Evolutionary conservation across 768 basidiomycete genomes (phyloP), one percentile per base, ranked within the genome.

Genomic region (Boletus rubropictus): DNA sequence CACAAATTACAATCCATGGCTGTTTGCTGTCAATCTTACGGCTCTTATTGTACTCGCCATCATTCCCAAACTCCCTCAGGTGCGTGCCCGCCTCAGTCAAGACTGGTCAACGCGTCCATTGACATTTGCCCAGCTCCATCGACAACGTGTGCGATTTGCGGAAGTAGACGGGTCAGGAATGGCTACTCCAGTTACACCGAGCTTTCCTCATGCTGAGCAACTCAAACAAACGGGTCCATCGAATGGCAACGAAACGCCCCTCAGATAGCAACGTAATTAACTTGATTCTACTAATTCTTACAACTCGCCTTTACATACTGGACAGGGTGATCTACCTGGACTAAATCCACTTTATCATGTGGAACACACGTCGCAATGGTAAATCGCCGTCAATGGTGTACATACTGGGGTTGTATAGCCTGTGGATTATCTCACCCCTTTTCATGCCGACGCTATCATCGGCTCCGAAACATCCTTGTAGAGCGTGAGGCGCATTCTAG

Each of bases 61-160:
- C 50, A 84, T 96, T 53, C 94, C 96, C 24, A 98, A 98, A 69
- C 77, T 98, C n/a, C 96, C 96, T 34, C 82, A 87, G 70, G 93
- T 93, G 67, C 55, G 79, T 57, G 20, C 12, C 42, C 18, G 0
- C 29, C 32, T 14, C 14, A 17, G 12, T 42, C 18, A 56, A 36
- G 25, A 46, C 38, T 29, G 41, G 34, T 55, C 40, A 46, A 21
- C 38, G 39, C 44, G 44, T 48, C 35, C 46, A 38, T 52, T 55
- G 52, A 58, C 54, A 42, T 57, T 35, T 27, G 14, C 46, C 25
- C 58, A 91, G 89, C 77, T 89, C 44, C 89, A 91, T 61, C 82
- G 88, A 42, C 85, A 86, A 68, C 78, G 89, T 51, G 79, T 91
- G 34, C 84, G 86, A 14, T 88, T 91, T 65, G 71, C 89, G 68